These are phyloP conservation scores for Xylaria sp. DNA, from an alignment of 2,329 filamentous ascomycete species.

Conservation along the genomic window DNA sequence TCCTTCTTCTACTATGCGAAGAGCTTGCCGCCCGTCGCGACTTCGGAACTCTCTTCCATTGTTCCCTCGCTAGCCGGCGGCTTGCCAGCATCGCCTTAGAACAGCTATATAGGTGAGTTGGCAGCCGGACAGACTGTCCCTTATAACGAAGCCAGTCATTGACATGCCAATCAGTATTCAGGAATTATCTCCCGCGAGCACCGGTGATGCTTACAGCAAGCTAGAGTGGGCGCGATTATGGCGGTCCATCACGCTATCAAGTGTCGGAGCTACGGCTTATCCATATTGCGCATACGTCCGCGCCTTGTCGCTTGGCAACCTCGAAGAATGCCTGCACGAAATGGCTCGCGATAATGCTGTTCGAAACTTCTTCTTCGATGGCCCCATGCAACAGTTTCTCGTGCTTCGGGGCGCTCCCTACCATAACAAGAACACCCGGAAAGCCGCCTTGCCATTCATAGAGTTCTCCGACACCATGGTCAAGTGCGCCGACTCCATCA, in stretches of 20 bases:
- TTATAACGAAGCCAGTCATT: constrained; percentile 13
- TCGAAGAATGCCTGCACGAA: constrained; percentile 61
- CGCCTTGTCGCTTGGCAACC: constrained; percentile 63
- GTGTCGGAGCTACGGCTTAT: constrained; percentile 62
- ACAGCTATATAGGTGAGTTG: constrained; percentile 65
- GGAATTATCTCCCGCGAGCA: constrained; percentile 47
- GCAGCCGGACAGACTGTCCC: not conserved
- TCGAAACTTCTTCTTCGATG: constrained; percentile 44
- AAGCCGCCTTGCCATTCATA: constrained; percentile 29
- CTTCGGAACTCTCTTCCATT: constrained; percentile 63
- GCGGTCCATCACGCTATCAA: constrained; percentile 69
- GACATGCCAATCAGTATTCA: constrained; percentile 44
- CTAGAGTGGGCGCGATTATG: constrained; percentile 66
- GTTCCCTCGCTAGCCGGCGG: constrained; percentile 56
- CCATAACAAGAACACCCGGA: constrained; percentile 28
- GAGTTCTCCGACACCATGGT: constrained; percentile 42
- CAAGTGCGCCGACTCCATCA: constrained; percentile 60
- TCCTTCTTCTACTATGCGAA: constrained; percentile 63
- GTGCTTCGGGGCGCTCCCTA: constrained; percentile 25
- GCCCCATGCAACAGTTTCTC: constrained; percentile 42
- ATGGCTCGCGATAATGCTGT: constrained; percentile 38
- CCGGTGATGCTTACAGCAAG: constrained; percentile 42
- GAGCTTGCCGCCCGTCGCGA: constrained; percentile 59
- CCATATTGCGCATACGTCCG: constrained; percentile 72
- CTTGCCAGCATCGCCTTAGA: constrained; percentile 62